Percentiles rank a stretch among this genome's conserved stretches.
These are phyloP conservation scores for Diaporthe eres DNA, from an alignment of 2,329 filamentous ascomycete genomes.

Conservation along the genomic window DNA sequence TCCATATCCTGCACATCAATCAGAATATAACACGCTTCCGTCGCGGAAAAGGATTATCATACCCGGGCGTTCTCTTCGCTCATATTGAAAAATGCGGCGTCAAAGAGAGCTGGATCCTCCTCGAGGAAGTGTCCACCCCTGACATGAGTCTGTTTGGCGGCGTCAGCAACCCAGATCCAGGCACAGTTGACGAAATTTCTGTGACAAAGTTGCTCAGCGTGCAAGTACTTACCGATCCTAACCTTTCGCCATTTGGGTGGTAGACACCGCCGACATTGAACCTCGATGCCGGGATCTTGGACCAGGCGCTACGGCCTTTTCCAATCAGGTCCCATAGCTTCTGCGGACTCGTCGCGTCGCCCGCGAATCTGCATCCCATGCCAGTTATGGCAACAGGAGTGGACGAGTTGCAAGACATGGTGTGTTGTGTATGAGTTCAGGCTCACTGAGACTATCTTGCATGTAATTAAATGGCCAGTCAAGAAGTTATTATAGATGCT, in stretches of 20 bases:
- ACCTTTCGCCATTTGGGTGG: neutral
- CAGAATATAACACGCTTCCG: no score
- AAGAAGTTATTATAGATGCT: neutral
- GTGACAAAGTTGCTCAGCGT: no score
- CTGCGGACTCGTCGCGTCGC: constrained; percentile 50
- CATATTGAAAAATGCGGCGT: constrained; percentile 50
- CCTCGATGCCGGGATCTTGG: neutral
- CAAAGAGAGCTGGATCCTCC: constrained; percentile 48
- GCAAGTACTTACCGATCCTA: neutral
- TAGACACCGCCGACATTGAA: constrained; percentile 1
- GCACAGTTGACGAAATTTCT: neutral
- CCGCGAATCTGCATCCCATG: constrained; percentile 54
- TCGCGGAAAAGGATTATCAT: neutral
- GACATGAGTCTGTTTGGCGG: neutral
- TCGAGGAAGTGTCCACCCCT: constrained; percentile 48
- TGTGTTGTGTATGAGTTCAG: neutral
- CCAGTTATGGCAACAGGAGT: constrained; percentile 26
- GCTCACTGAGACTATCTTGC: neutral
- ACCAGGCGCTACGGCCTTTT: neutral
- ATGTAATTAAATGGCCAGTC: neutral
- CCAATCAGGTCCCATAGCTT: constrained; percentile 53
- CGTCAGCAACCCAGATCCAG: neutral
- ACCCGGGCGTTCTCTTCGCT: constrained; percentile 21
- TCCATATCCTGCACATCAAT: neutral
- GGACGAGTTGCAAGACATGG: no score